phyloP scores from a whole-genome alignment of 176 grass and related monocot species.

The Triticum turgidum region DNA sequence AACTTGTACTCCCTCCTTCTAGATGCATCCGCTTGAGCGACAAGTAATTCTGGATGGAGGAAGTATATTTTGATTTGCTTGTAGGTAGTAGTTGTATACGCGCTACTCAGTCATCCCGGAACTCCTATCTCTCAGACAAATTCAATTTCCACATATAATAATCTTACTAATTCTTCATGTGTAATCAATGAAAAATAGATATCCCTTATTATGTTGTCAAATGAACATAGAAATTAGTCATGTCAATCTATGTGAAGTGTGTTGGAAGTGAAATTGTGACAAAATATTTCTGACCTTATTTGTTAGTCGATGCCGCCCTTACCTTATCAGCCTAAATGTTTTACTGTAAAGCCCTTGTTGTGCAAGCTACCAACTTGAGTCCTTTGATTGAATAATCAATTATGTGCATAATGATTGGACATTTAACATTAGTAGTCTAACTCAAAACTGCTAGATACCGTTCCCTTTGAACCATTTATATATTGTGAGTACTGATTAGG shows the following conservation, averaged over 20 bases:
- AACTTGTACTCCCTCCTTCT: too few relatives aligned
- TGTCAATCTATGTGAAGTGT: background rate
- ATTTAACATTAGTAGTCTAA: background rate
- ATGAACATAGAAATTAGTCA: background rate
- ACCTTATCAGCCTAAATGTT: background rate
- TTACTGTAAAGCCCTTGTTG: background rate
- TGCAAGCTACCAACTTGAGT: background rate
- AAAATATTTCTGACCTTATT: background rate
- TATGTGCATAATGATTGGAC: background rate
- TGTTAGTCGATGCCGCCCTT: background rate
- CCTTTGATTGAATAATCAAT: background rate
- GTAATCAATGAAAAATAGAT: background rate
- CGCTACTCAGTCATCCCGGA: background rate
- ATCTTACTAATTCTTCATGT: background rate
- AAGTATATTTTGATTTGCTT: background rate
- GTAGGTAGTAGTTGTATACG: background rate
- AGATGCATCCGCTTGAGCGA: too few relatives aligned
- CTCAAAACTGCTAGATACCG: background rate
- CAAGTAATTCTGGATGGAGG: too few relatives aligned
- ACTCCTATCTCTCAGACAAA: background rate
- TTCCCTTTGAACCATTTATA: background rate
- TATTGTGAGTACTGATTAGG: background rate
- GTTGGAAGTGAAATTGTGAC: too few relatives aligned
- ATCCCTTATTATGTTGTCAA: background rate
- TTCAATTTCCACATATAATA: background rate